Conservation (phyloP, 2,329 filamentous ascomycete species). For the Fusarium lyarnte region DNA sequence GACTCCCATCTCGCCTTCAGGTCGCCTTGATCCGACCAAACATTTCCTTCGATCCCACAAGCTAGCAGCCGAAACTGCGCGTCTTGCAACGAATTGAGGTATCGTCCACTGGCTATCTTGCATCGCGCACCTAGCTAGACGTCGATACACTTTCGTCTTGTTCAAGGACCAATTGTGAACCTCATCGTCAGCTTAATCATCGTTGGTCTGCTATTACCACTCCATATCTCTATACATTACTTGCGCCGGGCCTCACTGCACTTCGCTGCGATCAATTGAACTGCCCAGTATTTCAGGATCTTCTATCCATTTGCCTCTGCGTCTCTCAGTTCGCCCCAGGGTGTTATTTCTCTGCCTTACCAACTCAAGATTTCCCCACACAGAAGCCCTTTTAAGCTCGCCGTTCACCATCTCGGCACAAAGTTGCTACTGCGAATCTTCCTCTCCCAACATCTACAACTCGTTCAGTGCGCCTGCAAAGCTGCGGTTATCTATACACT, state of each 20-base stretch:
- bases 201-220: constrained; percentile 9
- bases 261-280: constrained; percentile 26
- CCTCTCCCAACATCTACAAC: constrained; percentile 3
- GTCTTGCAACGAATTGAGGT: neutral
- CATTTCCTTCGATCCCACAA: constrained; percentile 11
- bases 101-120: constrained; percentile 21
- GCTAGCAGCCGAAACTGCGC: constrained; percentile 16
- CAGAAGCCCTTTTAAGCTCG: constrained; percentile 14
- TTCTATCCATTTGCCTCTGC: neutral
- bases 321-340: constrained; percentile 19
- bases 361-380: constrained; percentile 11
- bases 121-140: constrained; percentile 10
- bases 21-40: constrained; percentile 25
- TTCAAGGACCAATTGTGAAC: constrained; percentile 15
- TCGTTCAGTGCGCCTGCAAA: constrained; percentile 21
- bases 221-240: constrained; percentile 12
- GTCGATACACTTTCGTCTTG: constrained; percentile 5
- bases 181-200: constrained; percentile 13
- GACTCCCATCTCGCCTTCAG: constrained; percentile 29
- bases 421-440: constrained; percentile 7
- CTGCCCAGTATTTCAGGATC: constrained; percentile 3
- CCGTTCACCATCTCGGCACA: constrained; percentile 5
- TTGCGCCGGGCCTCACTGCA: constrained; percentile 14
- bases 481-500: constrained; percentile 5
- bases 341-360: constrained; percentile 25